phyloP scores from a whole-genome alignment of 768 basidiomycete genomes.

The Tricholoma furcatifolium region DNA sequence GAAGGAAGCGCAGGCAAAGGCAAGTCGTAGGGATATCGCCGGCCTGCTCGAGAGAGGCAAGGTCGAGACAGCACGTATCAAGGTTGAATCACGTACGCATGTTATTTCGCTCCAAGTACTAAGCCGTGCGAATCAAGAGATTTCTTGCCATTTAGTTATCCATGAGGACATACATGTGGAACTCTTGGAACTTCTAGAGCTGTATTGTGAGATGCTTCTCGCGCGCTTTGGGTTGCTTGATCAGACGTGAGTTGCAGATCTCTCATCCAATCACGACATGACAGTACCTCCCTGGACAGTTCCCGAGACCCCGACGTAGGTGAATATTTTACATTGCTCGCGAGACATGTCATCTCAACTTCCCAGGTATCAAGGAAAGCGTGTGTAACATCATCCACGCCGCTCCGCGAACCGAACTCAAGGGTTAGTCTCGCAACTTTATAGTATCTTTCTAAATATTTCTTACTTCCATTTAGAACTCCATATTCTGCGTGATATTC shows the following conservation, averaged over 20 bases:
- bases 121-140: neutral
- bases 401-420: constrained; percentile 87
- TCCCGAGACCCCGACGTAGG: constrained; percentile 85
- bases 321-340: constrained; percentile 1
- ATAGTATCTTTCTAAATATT: neutral
- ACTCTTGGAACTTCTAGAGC: constrained; percentile 86
- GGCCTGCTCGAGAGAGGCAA: constrained; percentile 75
- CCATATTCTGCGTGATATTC: constrained; percentile 85
- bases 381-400: constrained; percentile 88
- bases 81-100: constrained; percentile 76
- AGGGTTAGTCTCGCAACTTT: constrained; percentile 47
- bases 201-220: constrained; percentile 92
- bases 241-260: constrained; percentile 59
- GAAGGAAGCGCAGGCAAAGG: constrained; percentile 78
- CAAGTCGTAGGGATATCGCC: constrained; percentile 78
- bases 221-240: constrained; percentile 93
- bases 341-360: neutral
- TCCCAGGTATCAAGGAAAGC: constrained; percentile 61
- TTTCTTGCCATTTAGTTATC: constrained; percentile 50
- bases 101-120: constrained; percentile 13
- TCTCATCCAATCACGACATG: neutral
- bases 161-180: constrained; percentile 86
- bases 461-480: constrained; percentile 55
- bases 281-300: constrained; percentile 34
- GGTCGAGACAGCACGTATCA: constrained; percentile 81